phyloP scores from a whole-genome alignment of 2,329 filamentous ascomycete genomes.

The Aspergillus tubingensis region DNA sequence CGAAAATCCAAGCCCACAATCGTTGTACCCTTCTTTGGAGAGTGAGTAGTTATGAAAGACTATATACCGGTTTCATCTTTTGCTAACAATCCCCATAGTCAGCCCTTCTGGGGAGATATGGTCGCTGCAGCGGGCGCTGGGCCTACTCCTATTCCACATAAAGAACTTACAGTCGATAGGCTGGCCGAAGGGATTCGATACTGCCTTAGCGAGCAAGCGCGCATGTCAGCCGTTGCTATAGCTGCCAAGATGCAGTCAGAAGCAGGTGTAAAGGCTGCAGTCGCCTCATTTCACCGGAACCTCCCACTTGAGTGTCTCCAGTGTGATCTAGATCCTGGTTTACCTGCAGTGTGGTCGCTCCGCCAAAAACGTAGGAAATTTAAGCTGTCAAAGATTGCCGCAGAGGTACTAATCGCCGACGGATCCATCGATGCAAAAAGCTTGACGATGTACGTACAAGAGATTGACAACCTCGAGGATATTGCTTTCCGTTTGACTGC shows the following conservation, averaged over 20 bases:
- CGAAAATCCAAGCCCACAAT: too few relatives aligned
- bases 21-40: background rate
- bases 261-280: background rate
- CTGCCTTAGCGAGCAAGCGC: background rate
- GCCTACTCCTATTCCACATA: background rate
- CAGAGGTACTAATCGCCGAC: background rate
- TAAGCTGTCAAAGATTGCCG: constrained; percentile 3
- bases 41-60: background rate
- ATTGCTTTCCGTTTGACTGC: too few relatives aligned
- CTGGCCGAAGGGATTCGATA: background rate
- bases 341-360: constrained; percentile 1
- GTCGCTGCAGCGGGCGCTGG: too few relatives aligned
- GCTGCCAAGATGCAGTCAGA: background rate
- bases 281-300: constrained; percentile 7
- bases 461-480: too few relatives aligned
- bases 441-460: too few relatives aligned
- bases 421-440: background rate
- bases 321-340: background rate
- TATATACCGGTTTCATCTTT: too few relatives aligned
- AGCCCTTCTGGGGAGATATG: too few relatives aligned
- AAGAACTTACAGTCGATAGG: background rate
- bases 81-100: too few relatives aligned
- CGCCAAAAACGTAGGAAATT: background rate
- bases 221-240: background rate
- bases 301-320: background rate